Conservation (phyloP, 2,329 filamentous ascomycete species). For the Fusarium sp. region DNA sequence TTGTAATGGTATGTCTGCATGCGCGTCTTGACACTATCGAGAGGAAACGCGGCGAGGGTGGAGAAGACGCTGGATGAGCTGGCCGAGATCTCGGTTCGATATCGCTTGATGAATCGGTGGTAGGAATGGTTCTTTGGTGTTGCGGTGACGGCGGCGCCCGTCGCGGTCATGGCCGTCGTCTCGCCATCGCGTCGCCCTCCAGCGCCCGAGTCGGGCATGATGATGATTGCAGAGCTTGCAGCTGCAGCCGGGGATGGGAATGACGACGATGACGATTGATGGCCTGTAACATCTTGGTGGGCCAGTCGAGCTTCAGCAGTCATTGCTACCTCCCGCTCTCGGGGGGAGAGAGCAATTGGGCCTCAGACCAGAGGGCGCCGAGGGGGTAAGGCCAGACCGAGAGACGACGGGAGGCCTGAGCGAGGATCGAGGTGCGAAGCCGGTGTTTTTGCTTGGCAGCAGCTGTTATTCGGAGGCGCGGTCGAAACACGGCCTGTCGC, state of each 20-base stretch:
- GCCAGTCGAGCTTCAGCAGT: conserved; percentile 51
- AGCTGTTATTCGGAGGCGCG: conserved; percentile 40
- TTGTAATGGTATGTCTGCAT: conserved; percentile 89
- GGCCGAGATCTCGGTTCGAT: conserved; percentile 84
- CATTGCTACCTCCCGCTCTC: conserved; percentile 50
- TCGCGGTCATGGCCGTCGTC: conserved; percentile 41
- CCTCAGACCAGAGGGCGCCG: conserved; percentile 23
- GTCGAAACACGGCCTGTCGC: conserved; percentile 45
- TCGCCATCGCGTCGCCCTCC: conserved; percentile 47
- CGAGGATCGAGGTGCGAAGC: background rate
- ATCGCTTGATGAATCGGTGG: conserved; percentile 72
- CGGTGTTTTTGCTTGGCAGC: conserved; percentile 7
- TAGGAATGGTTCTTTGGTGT: conserved; percentile 22
- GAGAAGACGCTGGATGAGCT: conserved; percentile 82
- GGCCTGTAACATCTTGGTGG: conserved; percentile 55
- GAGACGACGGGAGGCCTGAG: conserved; percentile 16
- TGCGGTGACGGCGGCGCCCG: conserved; percentile 24
- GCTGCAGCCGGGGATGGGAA: conserved; percentile 42
- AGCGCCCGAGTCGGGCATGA: conserved; percentile 42
- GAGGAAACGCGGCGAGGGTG: conserved; percentile 83
- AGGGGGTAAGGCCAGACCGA: conserved; percentile 8
- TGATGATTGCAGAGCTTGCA: conserved; percentile 41
- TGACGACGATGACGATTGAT: conserved; percentile 45
- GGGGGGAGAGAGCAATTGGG: conserved; percentile 37
- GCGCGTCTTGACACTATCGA: conserved; percentile 90